These are phyloP conservation scores for Sporothrix pallida DNA, from an alignment of 2,329 filamentous ascomycete genomes.

Conservation along the genomic window DNA sequence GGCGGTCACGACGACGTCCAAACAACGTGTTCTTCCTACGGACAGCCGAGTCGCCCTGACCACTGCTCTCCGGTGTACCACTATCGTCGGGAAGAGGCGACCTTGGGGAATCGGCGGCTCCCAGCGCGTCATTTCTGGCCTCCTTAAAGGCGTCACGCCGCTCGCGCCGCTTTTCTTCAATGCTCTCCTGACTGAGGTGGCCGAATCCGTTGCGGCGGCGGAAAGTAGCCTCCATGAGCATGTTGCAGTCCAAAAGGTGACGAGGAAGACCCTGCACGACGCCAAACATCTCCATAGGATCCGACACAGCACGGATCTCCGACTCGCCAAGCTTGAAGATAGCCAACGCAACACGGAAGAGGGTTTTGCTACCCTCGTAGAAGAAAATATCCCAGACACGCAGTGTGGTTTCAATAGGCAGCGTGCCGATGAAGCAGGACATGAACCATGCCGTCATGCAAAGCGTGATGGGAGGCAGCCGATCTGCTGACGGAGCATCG, in stretches of 20 bases:
- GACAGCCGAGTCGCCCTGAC: constrained; percentile 31
- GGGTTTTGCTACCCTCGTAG: constrained; percentile 90
- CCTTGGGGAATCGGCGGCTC: constrained; percentile 39
- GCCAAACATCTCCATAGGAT: constrained; percentile 96
- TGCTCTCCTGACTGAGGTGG: constrained; percentile 78
- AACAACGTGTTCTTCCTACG: constrained; percentile 56
- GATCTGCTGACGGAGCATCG: constrained; percentile 47
- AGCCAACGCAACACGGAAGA: constrained; percentile 88
- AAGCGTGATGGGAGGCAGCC: constrained; percentile 86
- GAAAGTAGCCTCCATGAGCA: constrained; percentile 81
- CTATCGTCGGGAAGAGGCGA: constrained; percentile 32
- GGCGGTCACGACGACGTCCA: constrained; percentile 49
- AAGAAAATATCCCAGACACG: constrained; percentile 96
- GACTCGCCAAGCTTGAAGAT: constrained; percentile 88
- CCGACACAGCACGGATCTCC: constrained; percentile 77
- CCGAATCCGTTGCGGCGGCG: constrained; percentile 79
- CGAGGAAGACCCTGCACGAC: constrained; percentile 88
- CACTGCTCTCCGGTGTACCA: neutral
- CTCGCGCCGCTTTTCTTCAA: constrained; percentile 77
- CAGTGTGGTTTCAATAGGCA: constrained; percentile 89
- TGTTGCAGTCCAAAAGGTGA: constrained; percentile 79
- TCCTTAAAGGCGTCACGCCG: constrained; percentile 61
- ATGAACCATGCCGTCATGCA: constrained; percentile 98
- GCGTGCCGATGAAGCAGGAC: constrained; percentile 91
- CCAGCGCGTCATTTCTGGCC: constrained; percentile 49